A percentile compares a stretch with the other conserved stretches of the same genome.
Conservation (phyloP, 345 rosid species). For the Aquilaria malaccensis region DNA sequence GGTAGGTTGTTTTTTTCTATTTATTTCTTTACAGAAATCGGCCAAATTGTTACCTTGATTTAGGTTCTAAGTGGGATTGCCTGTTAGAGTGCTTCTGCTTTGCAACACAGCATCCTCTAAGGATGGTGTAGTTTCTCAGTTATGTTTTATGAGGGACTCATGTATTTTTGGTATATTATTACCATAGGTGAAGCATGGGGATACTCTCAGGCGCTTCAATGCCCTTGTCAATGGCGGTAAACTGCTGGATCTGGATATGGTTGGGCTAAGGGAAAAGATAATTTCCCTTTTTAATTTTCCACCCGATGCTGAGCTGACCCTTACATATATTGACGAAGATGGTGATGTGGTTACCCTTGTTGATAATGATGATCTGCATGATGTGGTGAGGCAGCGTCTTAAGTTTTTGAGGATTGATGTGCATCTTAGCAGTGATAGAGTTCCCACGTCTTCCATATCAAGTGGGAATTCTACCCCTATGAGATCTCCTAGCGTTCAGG, state of each 20-base stretch:
- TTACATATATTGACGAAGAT: conserved; percentile 89
- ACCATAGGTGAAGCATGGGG: conserved; percentile 63
- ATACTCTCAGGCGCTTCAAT: conserved; percentile 77
- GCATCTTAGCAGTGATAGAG: conserved; percentile 26
- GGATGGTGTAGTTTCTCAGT: background rate
- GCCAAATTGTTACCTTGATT: background rate
- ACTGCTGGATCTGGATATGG: conserved; percentile 63
- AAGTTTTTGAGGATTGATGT: conserved; percentile 68
- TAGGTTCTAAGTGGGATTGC: background rate
- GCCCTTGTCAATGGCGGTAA: conserved; percentile 40
- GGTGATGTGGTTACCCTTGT: conserved; percentile 77
- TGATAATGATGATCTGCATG: conserved; percentile 65
- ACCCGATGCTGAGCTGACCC: conserved; percentile 35
- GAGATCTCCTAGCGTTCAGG: conserved; percentile 34
- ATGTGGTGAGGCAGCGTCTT: conserved; percentile 61
- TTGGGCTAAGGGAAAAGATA: conserved; percentile 55
- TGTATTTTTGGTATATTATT: conserved; percentile 1
- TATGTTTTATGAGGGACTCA: background rate
- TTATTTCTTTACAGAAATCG: background rate
- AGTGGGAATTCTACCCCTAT: conserved; percentile 50
- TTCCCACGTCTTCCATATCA: conserved; percentile 29
- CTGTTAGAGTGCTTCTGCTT: background rate
- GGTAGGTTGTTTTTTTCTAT: too few relatives aligned
- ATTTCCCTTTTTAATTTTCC: conserved; percentile 51
- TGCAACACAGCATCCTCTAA: background rate